Percentiles rank a stretch among this genome's conserved stretches.
phyloP scores from a whole-genome alignment of 106 monocot genomes.

The Dendrobium huoshanense region DNA sequence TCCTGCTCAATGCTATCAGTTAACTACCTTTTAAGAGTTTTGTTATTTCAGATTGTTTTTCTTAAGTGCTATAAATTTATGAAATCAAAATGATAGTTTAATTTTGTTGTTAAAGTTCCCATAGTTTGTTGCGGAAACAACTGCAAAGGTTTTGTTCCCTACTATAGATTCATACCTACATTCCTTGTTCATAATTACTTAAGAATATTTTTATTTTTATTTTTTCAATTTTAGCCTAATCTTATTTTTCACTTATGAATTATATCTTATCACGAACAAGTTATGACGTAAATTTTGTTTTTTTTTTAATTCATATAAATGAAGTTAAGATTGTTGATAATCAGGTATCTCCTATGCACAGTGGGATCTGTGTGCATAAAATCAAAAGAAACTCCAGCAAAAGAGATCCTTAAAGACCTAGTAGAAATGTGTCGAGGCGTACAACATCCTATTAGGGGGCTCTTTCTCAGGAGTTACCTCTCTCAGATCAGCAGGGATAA shows the following conservation, averaged over 20 bases:
- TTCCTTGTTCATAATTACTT: neutral
- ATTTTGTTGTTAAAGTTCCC: neutral
- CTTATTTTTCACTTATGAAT: neutral
- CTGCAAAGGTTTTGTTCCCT: neutral
- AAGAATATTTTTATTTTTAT: too few relatives aligned
- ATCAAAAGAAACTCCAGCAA: slow-evolving; percentile 89
- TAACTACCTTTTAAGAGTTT: neutral
- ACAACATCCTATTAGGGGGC: slow-evolving; percentile 85
- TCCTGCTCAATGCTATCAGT: neutral
- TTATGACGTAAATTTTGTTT: neutral
- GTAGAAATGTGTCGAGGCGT: slow-evolving; percentile 92
- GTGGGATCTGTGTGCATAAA: slow-evolving; percentile 90
- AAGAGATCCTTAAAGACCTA: slow-evolving; percentile 91
- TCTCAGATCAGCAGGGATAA: slow-evolving; percentile 83
- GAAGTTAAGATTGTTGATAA: slow-evolving; percentile 16
- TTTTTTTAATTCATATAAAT: neutral
- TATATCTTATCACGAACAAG: neutral
- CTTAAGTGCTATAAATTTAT: neutral
- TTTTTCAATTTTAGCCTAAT: neutral
- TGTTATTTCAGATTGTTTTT: neutral
- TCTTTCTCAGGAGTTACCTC: slow-evolving; percentile 87
- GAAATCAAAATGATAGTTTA: neutral
- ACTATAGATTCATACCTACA: neutral
- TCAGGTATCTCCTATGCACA: slow-evolving; percentile 89
- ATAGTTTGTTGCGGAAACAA: neutral